Evolutionary conservation across 768 basidiomycete genomes (phyloP), one percentile per base, ranked within the genome.

Genomic region (Trametes elegans): DNA sequence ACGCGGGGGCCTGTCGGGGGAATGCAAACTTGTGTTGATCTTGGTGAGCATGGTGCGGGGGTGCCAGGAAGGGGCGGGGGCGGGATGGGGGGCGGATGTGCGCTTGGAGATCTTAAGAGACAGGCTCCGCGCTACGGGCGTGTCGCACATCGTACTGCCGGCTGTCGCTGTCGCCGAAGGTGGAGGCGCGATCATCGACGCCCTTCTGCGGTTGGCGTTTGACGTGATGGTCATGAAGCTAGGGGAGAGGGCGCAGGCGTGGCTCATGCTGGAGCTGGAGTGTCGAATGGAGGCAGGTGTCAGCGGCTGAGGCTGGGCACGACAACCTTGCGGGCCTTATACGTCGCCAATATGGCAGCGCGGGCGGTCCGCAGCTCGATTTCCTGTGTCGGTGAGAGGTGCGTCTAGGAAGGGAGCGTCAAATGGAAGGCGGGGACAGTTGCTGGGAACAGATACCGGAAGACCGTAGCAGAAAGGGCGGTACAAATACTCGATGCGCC

Each of bases 11-110:
- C 57, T 43, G 34, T 53, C 57, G 40, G 57, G 52, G 21, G 57
- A 49, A 23, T 49, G 45, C 29, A 53, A 18, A 27, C 51, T 54
- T 5, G 57, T 59, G 42, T 54, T 54, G 43, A 59, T 59, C 42
- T 47, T 53, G 23, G 52, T 41, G 40, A 59, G 57, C 57, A 59
- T 59, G 6, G 26, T 14, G 46, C 41, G 42, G 28, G 53, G 31
- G 29, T 40, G 29, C 19, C 29, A 34, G 31, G 31, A 14, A 34
- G 44, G 21, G n/a, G 23, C 39, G 23, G 41, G 24, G 35, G 42
- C 41, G 34, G 47, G 38, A 21, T 41, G 43, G n/a, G 3, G 43
- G 48, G 45, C 44, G 11, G 35, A 28, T 3, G 39, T 43, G n/a
- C 48, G 19, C 48, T 47, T 49, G 34, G 26, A 53, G 42, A 48